Base-by-base conservation (phyloP, 2,329 filamentous ascomycete genomes). In the Meredithiella fracta region DNA sequence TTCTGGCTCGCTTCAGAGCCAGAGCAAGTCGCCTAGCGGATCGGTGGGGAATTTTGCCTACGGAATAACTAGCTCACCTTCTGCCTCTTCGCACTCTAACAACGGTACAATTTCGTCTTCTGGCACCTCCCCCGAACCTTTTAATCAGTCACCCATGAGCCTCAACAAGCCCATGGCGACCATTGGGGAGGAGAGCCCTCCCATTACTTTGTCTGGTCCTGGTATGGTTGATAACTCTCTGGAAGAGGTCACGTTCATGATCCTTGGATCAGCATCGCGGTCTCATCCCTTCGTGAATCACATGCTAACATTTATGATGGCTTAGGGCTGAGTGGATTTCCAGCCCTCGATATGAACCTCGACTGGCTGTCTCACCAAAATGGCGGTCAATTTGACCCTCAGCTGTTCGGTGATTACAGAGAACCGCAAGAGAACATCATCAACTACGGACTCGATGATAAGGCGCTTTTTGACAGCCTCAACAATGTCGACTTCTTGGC, bases 381-480 rank as follows among this genome's bases (percentile, higher is more conserved):
- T 63, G 83, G 83, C 57, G 86, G 86, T 56, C 81, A 85, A 60
- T 96, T 97, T 63, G 90, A 97, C 60, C 91, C 92, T 0, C 82
- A 92, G 56, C 74, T 97, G 3, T 97, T 96, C 67, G 86, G 85
- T 55, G 86, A 89, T 62, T 97, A 96, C 69, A 83, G 92, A 54
- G 92, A 98, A 64, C 82, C 88, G 0, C 87, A 94, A 64, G 85
- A 88, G 57, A 91, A 83, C 56, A 76, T 94, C 14, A 70, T 94
- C 17, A 72, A 74, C 61, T 82, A 71, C 64, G 50, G 50, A 14
- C 17, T 42, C 23, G 49, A 50, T 34, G 57, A 55, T 23, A 20
- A 50, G n/a, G 42, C 49, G 7, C 31, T 56, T 8, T 86, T 94
- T 61, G 86, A 87, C 55, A 80, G 81, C 68, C 79, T 79, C 61